These are phyloP conservation scores for Cenchrus fungigraminus DNA, from an alignment of 176 grass and related monocot genomes.

Conservation along the genomic window DNA sequence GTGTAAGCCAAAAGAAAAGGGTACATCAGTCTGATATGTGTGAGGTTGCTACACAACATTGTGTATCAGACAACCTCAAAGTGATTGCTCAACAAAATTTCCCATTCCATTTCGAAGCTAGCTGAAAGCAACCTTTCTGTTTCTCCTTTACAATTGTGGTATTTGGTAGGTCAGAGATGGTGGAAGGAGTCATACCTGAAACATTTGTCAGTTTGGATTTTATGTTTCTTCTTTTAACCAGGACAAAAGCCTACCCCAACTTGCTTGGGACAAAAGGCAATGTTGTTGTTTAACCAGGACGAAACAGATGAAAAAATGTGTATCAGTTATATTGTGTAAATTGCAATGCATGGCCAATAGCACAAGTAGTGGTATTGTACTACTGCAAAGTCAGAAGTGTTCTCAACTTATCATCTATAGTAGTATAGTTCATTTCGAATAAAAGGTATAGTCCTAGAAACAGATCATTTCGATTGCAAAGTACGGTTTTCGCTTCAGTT, in stretches of 20 bases:
- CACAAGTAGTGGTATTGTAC: neutral
- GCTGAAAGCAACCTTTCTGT: neutral
- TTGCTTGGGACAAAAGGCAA: too few species aligned
- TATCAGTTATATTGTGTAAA: neutral
- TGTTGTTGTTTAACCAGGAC: neutral
- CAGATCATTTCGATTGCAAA: neutral
- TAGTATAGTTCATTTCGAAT: neutral
- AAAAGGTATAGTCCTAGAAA: neutral
- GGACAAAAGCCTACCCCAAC: too few species aligned
- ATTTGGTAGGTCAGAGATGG: neutral
- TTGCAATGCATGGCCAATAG: neutral
- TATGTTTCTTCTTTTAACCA: neutral
- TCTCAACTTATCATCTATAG: too few species aligned
- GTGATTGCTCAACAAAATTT: neutral
- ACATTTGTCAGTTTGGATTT: neutral
- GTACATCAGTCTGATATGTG: neutral
- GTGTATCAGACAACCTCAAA: slow-evolving; percentile 1
- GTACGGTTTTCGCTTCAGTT: neutral
- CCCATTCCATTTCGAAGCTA: neutral
- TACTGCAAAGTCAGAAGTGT: neutral
- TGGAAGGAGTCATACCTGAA: neutral
- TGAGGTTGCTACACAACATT: neutral
- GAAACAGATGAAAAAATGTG: neutral
- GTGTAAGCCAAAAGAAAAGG: neutral
- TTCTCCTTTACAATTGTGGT: neutral